Percentiles rank a stretch among this genome's conserved stretches.
These are phyloP conservation scores for Ananas comosus DNA, from an alignment of 176 grass and related monocot species.

Conservation along the genomic window DNA sequence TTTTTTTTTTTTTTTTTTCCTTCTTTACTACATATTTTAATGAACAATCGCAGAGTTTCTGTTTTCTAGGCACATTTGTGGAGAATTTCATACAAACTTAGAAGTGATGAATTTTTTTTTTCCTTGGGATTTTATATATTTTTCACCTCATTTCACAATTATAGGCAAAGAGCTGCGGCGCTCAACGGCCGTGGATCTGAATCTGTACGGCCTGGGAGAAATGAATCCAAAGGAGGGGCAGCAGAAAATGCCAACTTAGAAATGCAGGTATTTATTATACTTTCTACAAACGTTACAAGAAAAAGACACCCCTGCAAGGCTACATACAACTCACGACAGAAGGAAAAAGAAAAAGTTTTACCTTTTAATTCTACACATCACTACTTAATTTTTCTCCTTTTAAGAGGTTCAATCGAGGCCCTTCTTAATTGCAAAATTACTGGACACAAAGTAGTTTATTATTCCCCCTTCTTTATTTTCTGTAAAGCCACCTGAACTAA, in stretches of 20 bases:
- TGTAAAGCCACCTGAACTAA: too few species aligned
- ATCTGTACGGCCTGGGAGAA: constrained; percentile 40
- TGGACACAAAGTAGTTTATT: too few species aligned
- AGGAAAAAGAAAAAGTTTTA: neutral
- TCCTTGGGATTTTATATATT: neutral
- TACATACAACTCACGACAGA: too few species aligned
- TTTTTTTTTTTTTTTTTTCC: neutral
- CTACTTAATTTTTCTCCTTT: too few species aligned
- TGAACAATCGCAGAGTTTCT: neutral
- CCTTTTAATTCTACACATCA: too few species aligned
- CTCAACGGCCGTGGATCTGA: constrained; percentile 38
- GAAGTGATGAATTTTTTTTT: neutral
- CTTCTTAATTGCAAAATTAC: too few species aligned
- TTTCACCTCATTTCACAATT: neutral
- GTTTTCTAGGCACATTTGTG: neutral
- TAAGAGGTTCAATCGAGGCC: too few species aligned
- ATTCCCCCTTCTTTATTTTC: too few species aligned
- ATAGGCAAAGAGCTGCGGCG: constrained; percentile 45
- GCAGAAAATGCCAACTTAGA: constrained; percentile 27
- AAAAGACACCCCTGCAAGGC: neutral
- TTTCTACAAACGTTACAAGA: neutral
- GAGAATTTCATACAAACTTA: neutral
- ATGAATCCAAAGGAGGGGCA: constrained; percentile 36
- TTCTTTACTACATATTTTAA: neutral
- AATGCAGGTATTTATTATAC: constrained; percentile 34